Base-by-base conservation (phyloP, 805 yeast species). In the Limtongia smithiae region DNA sequence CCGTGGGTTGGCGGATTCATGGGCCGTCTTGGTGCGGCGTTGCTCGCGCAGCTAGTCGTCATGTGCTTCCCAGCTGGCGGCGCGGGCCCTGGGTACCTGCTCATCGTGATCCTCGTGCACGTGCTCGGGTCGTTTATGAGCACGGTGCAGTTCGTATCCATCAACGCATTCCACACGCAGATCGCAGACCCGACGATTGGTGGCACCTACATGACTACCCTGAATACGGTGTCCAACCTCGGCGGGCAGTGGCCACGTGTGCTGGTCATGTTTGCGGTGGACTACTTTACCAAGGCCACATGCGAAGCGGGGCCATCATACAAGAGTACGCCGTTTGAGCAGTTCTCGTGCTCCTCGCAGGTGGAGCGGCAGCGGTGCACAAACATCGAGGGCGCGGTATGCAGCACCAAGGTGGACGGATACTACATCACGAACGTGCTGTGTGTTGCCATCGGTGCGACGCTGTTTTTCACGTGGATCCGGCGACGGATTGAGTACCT, bases 231-330 rank as follows among this genome's bases (percentile, higher is more conserved):
- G 41, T 81, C 94, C 36, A 93, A 93, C 65, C 75, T 91, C 50
- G 98, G 98, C 21, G 98, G 98, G 9, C 93, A 94, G 37, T 93
- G 98, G 98, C 98, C 98, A 1, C 76, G 88, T 46, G 71, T 87
- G n/a, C 71, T 93, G 28, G 82, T 91, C 1, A 76, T 89, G 58
- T 78, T 74, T 51, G 73, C 89, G 67, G 91, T 93, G 47, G 97
- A 91, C 68, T 76, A 73, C 58, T 78, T 89, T 59, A 85, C 97
- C 0, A 60, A 68, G 3, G 80, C 89, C 1, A 65, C 72, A 27
- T 91, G 97, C 68, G 58, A 66, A 7, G 44, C 55, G 45, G 44
- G 30, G 14, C 48, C 65, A 27, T 53, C 46, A 9, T 28, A 15
- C 18, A 35, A 59, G 34, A 54, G 49, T 21, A 44, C 41, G 27